Percentiles rank a stretch among this genome's conserved stretches.
These are phyloP conservation scores for Irpex sp. DNA, from an alignment of 1,284 basidiomycete genomes.

Conservation along the genomic window DNA sequence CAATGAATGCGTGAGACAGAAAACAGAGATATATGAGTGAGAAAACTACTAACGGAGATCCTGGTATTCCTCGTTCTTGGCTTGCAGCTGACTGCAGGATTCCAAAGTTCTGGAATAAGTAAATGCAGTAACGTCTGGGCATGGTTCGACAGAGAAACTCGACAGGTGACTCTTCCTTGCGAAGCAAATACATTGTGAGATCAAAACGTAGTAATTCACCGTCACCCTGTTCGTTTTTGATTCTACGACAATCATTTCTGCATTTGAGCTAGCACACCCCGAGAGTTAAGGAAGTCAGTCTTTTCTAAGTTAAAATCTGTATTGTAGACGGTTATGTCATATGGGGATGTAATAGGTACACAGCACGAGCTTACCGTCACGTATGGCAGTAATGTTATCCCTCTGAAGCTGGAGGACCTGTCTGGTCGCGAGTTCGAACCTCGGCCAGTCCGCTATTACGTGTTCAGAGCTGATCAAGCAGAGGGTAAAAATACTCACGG, in stretches of 20 bases:
- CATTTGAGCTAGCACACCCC: constrained; percentile 12
- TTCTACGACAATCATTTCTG: constrained; percentile 9
- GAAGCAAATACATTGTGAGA: too few relatives aligned
- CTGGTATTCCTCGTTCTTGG: neutral
- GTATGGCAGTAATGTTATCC: constrained; percentile 22
- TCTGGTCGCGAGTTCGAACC: constrained; percentile 6
- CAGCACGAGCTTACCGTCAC: constrained; percentile 18
- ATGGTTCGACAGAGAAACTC: too few relatives aligned
- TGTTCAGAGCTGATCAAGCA: neutral
- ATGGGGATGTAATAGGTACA: neutral
- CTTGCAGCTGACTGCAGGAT: neutral
- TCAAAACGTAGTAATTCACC: too few relatives aligned
- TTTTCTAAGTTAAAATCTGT: constrained; percentile 13
- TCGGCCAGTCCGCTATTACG: neutral
- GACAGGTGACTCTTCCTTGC: too few relatives aligned
- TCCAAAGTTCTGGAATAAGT: neutral
- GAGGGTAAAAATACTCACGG: constrained; percentile 11
- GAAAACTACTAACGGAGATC: neutral
- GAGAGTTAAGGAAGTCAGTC: constrained; percentile 12
- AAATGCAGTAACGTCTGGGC: too few relatives aligned
- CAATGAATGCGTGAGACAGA: neutral
- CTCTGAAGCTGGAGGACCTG: constrained; percentile 22
- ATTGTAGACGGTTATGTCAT: neutral
- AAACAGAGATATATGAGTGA: neutral
- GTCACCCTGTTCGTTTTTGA: neutral